Evolutionary conservation across 805 yeast species (phyloP).

Genomic region (Kluyveromyces siamensis): DNA sequence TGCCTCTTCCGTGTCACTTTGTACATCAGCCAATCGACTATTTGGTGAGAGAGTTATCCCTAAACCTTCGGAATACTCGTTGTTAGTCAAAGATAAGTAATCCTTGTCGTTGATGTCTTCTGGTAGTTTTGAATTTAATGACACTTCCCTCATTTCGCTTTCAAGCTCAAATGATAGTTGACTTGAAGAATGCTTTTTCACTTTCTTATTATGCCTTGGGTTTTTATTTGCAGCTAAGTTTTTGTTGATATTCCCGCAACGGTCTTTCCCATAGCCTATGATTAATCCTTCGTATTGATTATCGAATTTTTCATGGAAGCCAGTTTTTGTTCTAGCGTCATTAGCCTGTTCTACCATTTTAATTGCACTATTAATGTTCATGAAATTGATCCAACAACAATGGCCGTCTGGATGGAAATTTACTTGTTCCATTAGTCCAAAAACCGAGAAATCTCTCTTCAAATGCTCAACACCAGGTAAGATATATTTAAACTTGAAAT

Average conservation of each 20-base stretch:
- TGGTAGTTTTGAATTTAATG: background rate
- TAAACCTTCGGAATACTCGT: background rate
- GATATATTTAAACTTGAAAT: constrained; percentile 17
- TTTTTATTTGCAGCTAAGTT: constrained; percentile 41
- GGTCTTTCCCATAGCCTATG: constrained; percentile 65
- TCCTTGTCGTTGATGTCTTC: background rate
- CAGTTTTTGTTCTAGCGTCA: constrained; percentile 23
- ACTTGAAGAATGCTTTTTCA: constrained; percentile 20
- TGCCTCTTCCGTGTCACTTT: background rate
- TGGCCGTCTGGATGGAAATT: constrained; percentile 59
- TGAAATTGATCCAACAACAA: constrained; percentile 69
- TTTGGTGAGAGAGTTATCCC: background rate
- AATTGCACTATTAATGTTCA: constrained; percentile 55
- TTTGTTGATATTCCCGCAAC: constrained; percentile 55
- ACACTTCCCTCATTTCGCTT: background rate
- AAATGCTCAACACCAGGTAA: constrained; percentile 42
- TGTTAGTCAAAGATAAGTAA: background rate
- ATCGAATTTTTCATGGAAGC: constrained; percentile 33
- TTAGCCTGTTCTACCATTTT: constrained; percentile 53
- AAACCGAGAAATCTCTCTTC: constrained; percentile 49
- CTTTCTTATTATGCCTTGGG: constrained; percentile 34
- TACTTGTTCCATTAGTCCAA: constrained; percentile 71
- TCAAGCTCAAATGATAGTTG: background rate
- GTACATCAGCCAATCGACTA: background rate
- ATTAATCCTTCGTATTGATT: constrained; percentile 45